A percentile compares a stretch with the other conserved stretches of the same genome.
Evolutionary conservation across 2,329 filamentous ascomycete genomes (phyloP).

Genomic region (Epichloe gansuensis): DNA sequence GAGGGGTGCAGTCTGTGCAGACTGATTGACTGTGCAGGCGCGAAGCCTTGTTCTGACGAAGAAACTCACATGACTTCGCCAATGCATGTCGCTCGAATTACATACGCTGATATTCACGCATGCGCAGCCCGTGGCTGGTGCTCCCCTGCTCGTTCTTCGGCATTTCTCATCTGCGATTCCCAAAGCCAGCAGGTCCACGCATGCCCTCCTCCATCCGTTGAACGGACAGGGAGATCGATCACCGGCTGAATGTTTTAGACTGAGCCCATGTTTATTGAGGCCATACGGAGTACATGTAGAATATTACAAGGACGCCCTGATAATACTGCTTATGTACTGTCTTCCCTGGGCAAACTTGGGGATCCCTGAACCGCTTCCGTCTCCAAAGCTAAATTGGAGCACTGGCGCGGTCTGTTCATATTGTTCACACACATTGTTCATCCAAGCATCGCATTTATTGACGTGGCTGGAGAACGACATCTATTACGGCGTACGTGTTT

Average conservation of each 20-base stretch:
- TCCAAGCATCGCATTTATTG: background rate
- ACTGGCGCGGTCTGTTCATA: background rate
- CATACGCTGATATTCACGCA: background rate
- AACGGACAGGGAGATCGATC: background rate
- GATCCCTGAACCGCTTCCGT: no score
- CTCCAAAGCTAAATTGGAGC: no score
- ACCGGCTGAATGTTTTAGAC: background rate
- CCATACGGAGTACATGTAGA: no score
- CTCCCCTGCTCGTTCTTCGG: background rate
- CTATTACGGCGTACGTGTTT: no score
- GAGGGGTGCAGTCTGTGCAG: background rate
- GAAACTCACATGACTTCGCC: background rate
- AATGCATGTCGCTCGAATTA: background rate
- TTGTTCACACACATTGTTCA: background rate
- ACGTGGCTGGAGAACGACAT: no score
- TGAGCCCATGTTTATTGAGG: background rate
- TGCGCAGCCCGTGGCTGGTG: background rate
- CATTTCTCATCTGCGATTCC: background rate
- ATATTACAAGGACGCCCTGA: background rate
- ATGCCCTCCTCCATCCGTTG: background rate
- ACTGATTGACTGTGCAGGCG: background rate
- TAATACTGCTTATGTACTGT: background rate
- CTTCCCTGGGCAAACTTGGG: background rate
- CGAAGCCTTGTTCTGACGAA: background rate
- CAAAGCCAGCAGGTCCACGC: background rate